These are phyloP conservation scores for Pyricularia sp. DNA, from an alignment of 2,329 filamentous ascomycete species.

Conservation along the genomic window DNA sequence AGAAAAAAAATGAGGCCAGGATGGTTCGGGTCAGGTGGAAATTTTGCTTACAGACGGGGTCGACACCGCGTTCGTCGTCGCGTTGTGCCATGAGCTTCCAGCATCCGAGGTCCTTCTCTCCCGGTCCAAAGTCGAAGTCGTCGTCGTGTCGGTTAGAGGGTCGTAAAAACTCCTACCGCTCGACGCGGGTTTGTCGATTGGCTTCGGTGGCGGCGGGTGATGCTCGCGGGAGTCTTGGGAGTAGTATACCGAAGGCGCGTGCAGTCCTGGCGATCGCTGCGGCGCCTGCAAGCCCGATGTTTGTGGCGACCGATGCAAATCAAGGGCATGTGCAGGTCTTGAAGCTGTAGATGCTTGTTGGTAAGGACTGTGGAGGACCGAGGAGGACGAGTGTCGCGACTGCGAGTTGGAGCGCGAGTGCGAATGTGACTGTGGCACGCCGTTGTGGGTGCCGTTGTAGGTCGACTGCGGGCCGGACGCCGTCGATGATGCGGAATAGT, in stretches of 20 bases:
- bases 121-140: slow-evolving; percentile 24
- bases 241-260: slow-evolving; percentile 10
- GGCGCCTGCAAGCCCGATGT: slow-evolving; percentile 14
- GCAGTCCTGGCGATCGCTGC: slow-evolving; percentile 10
- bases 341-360: background rate
- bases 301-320: background rate
- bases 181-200: slow-evolving; percentile 9
- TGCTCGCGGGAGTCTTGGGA: slow-evolving; percentile 3
- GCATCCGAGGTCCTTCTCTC: slow-evolving; percentile 33
- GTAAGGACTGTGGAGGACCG: slow-evolving; percentile 4
- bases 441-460: slow-evolving; percentile 14
- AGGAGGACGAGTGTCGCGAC: slow-evolving; percentile 9
- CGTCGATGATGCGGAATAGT: slow-evolving; percentile 15
- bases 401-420: slow-evolving; percentile 13
- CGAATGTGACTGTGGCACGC: background rate
- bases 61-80: slow-evolving; percentile 20
- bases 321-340: background rate
- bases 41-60: slow-evolving; percentile 32
- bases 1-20: slow-evolving; percentile 5
- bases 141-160: slow-evolving; percentile 35
- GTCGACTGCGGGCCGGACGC: slow-evolving; percentile 16
- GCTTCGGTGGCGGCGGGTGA: slow-evolving; percentile 3
- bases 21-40: slow-evolving; percentile 6
- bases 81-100: slow-evolving; percentile 28
- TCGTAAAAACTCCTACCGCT: slow-evolving; percentile 35